Evolutionary conservation across 108 stramenopile species (phyloP).

Genomic region (Parmales sp.): DNA sequence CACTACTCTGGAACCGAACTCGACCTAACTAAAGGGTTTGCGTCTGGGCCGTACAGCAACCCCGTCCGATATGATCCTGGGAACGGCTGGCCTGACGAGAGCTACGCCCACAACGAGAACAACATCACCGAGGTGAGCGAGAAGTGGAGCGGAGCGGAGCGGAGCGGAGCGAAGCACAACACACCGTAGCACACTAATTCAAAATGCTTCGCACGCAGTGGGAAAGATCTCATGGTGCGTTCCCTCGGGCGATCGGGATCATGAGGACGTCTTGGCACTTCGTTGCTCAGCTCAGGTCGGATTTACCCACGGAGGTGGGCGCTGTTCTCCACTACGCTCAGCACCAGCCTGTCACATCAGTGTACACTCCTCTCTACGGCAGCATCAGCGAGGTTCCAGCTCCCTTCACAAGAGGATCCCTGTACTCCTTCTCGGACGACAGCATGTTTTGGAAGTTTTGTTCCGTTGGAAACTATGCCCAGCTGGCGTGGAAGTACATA

Average conservation of each 20-base stretch:
- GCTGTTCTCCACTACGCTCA: not conserved
- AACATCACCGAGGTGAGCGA: not conserved
- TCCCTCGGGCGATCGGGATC: conserved; percentile 8
- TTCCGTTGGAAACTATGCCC: conserved; percentile 3
- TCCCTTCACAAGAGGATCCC: not conserved
- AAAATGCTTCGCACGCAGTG: too few species aligned
- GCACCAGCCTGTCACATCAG: not conserved
- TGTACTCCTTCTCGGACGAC: not conserved
- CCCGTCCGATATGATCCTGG: conserved; percentile 9
- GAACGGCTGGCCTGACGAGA: not conserved
- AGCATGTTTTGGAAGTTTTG: conserved; percentile 4
- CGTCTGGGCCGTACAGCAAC: not conserved
- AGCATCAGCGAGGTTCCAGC: not conserved
- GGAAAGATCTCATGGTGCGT: not conserved
- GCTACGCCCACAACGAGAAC: conserved; percentile 3
- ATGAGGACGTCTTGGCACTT: conserved; percentile 11
- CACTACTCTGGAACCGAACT: conserved; percentile 61
- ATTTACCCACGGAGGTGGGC: not conserved
- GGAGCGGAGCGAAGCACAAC: too few species aligned
- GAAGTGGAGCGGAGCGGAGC: too few species aligned
- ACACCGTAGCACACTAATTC: too few species aligned
- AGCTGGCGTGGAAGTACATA: conserved; percentile 13
- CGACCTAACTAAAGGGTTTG: conserved; percentile 22
- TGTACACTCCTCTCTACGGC: not conserved
- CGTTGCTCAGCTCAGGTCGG: not conserved